Evolutionary conservation across 1,284 basidiomycete species (phyloP).

Genomic region (Phylloboletellus chloephorus): DNA sequence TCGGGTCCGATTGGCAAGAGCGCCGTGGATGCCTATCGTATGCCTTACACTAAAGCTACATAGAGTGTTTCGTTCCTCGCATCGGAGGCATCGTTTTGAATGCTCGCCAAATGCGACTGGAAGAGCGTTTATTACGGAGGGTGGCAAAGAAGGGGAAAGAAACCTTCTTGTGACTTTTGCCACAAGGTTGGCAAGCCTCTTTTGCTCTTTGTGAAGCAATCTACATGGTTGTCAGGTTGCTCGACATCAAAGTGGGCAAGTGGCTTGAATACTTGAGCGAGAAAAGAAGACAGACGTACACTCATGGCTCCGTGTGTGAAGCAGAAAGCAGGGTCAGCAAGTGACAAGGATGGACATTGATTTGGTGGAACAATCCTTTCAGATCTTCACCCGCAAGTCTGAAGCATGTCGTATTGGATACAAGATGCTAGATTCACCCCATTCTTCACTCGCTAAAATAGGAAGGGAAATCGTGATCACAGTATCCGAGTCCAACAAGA

Average conservation of each 20-base stretch:
- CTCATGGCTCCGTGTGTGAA: constrained; percentile 9
- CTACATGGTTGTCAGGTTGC: constrained; percentile 19
- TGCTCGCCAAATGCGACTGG: constrained; percentile 19
- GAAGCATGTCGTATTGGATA: constrained; percentile 4
- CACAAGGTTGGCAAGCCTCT: constrained; percentile 28
- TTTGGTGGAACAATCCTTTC: constrained; percentile 10
- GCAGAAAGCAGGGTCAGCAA: constrained; percentile 15
- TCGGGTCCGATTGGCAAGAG: no score
- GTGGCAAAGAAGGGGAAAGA: neutral
- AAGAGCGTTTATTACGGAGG: constrained; percentile 7
- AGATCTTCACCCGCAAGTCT: constrained; percentile 18
- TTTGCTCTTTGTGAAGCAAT: constrained; percentile 23
- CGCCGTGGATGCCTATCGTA: no score
- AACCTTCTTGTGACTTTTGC: constrained; percentile 31
- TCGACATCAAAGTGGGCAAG: neutral
- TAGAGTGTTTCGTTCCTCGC: constrained; percentile 5
- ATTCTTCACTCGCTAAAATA: constrained; percentile 8
- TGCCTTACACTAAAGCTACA: no score
- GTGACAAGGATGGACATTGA: constrained; percentile 1
- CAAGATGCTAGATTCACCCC: constrained; percentile 5
- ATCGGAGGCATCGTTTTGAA: constrained; percentile 19
- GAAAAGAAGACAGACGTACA: constrained; percentile 8
- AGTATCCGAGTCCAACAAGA: constrained; percentile 7
- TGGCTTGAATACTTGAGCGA: constrained; percentile 23
- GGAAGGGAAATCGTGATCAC: constrained; percentile 3